Evolutionary conservation across 225 moss, liverwort and hornwort species (phyloP).

Genomic region (Straminergon stramineum): DNA sequence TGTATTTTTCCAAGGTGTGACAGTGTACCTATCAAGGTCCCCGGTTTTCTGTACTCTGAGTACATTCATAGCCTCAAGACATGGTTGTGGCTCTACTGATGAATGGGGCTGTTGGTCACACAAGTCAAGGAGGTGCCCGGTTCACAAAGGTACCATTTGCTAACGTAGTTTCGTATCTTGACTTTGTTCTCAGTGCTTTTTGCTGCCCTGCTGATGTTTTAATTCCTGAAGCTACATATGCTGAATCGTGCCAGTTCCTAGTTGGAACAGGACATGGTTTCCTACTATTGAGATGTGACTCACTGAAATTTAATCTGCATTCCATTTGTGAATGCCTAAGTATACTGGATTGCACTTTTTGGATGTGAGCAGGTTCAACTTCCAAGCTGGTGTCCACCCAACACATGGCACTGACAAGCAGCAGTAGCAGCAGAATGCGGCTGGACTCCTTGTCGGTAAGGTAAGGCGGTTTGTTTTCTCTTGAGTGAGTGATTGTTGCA

Average conservation of each 20-base stretch:
- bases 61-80: not conserved
- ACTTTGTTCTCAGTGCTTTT: not conserved
- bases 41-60: not conserved
- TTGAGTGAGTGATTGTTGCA: slow-evolving; percentile 1
- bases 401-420: slow-evolving; percentile 20
- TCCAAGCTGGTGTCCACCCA: not conserved
- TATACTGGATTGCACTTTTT: not conserved
- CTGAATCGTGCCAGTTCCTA: not conserved
- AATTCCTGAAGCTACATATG: not conserved
- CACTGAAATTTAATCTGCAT: not conserved
- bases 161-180: not conserved
- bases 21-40: not conserved
- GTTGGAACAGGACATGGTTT: not conserved
- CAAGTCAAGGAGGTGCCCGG: not conserved
- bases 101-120: not conserved
- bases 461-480: not conserved
- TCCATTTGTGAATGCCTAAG: not conserved
- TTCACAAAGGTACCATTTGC: not conserved
- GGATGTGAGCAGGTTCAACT: not conserved
- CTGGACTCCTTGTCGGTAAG: not conserved
- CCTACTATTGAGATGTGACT: not conserved
- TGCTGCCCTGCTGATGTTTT: not conserved
- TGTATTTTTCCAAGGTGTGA: not conserved
- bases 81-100: not conserved
- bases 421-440: not conserved